phyloP scores from a whole-genome alignment of 768 basidiomycete genomes.

The Pleurotus tuoliensis region DNA sequence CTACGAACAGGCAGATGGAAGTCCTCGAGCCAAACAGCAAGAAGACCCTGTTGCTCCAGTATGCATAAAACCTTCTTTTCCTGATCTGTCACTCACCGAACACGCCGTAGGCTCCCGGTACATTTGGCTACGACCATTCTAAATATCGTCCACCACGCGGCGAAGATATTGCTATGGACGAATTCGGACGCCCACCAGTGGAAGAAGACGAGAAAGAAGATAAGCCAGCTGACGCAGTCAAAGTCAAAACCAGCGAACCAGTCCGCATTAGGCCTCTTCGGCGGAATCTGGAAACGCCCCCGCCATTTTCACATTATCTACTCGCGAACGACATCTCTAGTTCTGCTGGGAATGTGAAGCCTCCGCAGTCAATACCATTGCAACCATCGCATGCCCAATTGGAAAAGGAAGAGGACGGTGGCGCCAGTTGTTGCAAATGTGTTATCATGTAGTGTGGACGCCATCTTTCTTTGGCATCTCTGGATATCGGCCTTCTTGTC shows the following conservation, averaged over 20 bases:
- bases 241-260: constrained; percentile 15
- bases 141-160: constrained; percentile 57
- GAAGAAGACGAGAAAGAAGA: constrained; percentile 19
- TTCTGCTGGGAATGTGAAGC: no score
- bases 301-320: constrained; percentile 64
- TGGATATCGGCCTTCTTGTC: background rate
- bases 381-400: constrained; percentile 23
- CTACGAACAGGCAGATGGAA: constrained; percentile 69
- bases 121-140: constrained; percentile 72
- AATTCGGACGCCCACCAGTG: constrained; percentile 50
- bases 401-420: constrained; percentile 45
- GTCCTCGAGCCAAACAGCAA: constrained; percentile 46
- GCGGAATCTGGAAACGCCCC: constrained; percentile 45
- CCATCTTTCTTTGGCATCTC: background rate
- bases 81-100: background rate
- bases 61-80: constrained; percentile 21
- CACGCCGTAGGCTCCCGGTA: constrained; percentile 65
- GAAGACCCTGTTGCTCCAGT: constrained; percentile 54
- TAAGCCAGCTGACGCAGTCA: constrained; percentile 15
- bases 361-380: constrained; percentile 17
- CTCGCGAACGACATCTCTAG: constrained; percentile 15
- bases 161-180: constrained; percentile 58
- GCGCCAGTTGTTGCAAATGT: constrained; percentile 76
- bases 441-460: constrained; percentile 61
- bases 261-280: constrained; percentile 27